Percentiles rank a stretch among this genome's conserved stretches.
phyloP scores from a whole-genome alignment of 306 rosid genomes.

The Urtica urens region DNA sequence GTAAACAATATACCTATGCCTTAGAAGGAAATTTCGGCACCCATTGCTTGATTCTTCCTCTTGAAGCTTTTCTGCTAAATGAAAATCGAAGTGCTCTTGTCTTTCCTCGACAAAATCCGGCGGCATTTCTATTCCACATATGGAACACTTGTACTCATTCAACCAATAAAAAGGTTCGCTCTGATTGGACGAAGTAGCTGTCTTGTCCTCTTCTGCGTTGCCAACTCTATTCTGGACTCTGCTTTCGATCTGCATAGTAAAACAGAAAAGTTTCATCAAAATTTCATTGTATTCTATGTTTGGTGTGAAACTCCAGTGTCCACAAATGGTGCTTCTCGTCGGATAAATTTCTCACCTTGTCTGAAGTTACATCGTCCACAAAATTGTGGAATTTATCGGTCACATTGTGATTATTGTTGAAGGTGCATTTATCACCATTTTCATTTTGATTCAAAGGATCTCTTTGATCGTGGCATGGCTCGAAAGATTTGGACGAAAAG shows the following conservation, averaged over 20 bases:
- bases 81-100: slow-evolving; percentile 83
- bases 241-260: slow-evolving; percentile 18
- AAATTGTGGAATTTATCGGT: slow-evolving; percentile 20
- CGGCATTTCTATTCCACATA: slow-evolving; percentile 80
- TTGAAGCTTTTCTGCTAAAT: slow-evolving; percentile 87
- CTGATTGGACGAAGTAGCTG: slow-evolving; percentile 25
- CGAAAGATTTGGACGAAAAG: slow-evolving; percentile 22
- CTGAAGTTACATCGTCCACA: slow-evolving; percentile 7
- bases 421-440: slow-evolving; percentile 18
- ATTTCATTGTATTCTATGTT: not conserved
- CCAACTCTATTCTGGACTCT: slow-evolving; percentile 15
- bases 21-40: slow-evolving; percentile 17
- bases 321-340: not conserved
- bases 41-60: slow-evolving; percentile 50
- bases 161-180: slow-evolving; percentile 42
- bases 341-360: slow-evolving; percentile 15
- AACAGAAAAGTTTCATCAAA: slow-evolving; percentile 10
- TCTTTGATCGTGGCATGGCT: slow-evolving; percentile 18
- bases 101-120: slow-evolving; percentile 67
- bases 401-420: slow-evolving; percentile 20
- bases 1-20: slow-evolving; percentile 33
- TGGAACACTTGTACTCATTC: slow-evolving; percentile 68
- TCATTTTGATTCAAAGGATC: slow-evolving; percentile 28
- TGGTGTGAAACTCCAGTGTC: not conserved
- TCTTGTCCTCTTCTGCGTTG: slow-evolving; percentile 15